These are phyloP conservation scores for Cicer arietinum DNA, from an alignment of 306 rosid species.

Conservation along the genomic window DNA sequence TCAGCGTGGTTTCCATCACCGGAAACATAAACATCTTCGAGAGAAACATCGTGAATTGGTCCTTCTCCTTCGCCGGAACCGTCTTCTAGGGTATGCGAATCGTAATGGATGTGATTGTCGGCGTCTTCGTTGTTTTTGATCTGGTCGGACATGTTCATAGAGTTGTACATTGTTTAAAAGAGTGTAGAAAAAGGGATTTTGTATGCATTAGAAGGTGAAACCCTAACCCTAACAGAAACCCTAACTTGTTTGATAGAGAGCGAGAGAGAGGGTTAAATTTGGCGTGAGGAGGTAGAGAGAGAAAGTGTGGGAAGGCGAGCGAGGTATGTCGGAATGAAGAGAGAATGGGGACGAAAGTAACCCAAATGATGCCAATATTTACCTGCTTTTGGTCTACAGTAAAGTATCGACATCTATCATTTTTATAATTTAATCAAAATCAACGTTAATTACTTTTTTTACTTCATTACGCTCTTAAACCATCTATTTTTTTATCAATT, in stretches of 20 bases:
- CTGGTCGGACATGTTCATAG: constrained; percentile 64
- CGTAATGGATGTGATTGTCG: constrained; percentile 62
- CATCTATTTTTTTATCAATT: too few species aligned
- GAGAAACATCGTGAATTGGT: constrained; percentile 54
- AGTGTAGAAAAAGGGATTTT: constrained; percentile 45
- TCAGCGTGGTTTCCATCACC: constrained; percentile 51
- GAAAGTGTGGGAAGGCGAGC: background rate
- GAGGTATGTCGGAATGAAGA: too few species aligned
- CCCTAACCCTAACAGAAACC: constrained; percentile 44
- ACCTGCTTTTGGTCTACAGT: too few species aligned
- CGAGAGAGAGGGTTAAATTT: background rate
- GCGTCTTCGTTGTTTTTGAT: constrained; percentile 64
- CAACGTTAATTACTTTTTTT: too few species aligned
- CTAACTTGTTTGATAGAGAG: background rate
- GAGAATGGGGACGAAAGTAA: too few species aligned
- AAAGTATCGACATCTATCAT: too few species aligned
- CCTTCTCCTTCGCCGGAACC: constrained; percentile 39
- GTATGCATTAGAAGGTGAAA: constrained; percentile 56
- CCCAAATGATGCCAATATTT: too few species aligned
- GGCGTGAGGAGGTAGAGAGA: background rate
- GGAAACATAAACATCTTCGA: constrained; percentile 57
- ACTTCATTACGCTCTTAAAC: too few species aligned
- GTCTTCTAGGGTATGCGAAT: constrained; percentile 65
- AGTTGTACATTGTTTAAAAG: constrained; percentile 63
- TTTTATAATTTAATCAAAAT: too few species aligned